Evolutionary conservation across 2,329 filamentous ascomycete genomes (phyloP).

Genomic region (Beauveria scarabaeidicola): DNA sequence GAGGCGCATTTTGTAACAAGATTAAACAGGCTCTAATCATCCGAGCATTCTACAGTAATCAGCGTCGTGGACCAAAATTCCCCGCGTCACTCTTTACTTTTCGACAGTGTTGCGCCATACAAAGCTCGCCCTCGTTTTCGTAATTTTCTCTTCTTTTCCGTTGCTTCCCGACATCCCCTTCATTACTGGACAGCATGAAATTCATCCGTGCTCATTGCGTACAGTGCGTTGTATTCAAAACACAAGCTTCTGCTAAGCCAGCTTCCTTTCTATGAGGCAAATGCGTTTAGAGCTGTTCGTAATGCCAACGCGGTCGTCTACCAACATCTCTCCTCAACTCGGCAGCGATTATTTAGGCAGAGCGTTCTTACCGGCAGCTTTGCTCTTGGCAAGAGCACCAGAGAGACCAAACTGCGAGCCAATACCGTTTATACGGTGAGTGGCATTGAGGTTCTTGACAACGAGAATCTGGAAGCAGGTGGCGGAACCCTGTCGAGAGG

Average conservation of each 20-base stretch:
- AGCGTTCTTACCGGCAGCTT: conserved; percentile 25
- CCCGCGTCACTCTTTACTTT: conserved; percentile 2
- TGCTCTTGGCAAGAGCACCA: conserved; percentile 43
- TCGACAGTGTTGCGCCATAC: conserved; percentile 4
- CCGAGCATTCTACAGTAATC: background rate
- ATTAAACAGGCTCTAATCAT: conserved; percentile 4
- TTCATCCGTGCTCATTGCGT: background rate
- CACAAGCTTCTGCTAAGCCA: conserved; percentile 1
- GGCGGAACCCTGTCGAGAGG: conserved; percentile 72
- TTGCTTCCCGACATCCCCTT: background rate
- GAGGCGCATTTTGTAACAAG: background rate
- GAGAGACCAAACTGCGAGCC: conserved; percentile 58
- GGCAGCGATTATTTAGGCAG: conserved; percentile 4
- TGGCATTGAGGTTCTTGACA: conserved; percentile 86
- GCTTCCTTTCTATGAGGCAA: background rate
- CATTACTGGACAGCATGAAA: background rate
- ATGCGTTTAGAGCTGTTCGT: background rate
- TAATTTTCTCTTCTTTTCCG: background rate
- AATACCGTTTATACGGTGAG: conserved; percentile 71
- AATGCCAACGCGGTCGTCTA: background rate
- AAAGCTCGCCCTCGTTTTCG: background rate
- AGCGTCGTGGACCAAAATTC: conserved; percentile 2
- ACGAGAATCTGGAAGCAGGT: conserved; percentile 82
- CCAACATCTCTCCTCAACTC: background rate
- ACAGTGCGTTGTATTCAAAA: conserved; percentile 8